Evolutionary conservation across 495 filamentous ascomycete genomes (phyloP).

Genomic region (Lichenothelia convexa): DNA sequence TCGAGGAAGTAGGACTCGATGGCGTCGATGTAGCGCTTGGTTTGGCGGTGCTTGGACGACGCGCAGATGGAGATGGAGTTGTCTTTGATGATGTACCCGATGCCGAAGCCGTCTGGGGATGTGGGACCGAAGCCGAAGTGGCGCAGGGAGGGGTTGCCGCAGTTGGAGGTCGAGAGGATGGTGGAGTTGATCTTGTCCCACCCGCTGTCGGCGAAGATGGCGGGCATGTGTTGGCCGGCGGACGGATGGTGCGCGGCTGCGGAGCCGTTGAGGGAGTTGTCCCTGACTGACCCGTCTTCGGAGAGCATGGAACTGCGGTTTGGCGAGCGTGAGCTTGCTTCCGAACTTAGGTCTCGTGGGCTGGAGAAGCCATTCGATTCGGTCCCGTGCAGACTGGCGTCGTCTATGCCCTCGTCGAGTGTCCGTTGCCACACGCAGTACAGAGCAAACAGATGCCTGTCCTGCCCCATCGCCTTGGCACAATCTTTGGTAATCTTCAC

Average conservation of each 20-base stretch:
- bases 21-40: constrained; percentile 70
- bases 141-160: constrained; percentile 89
- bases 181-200: constrained; percentile 95
- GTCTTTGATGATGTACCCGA: constrained; percentile 98
- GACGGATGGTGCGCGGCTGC: constrained; percentile 22
- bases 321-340: constrained; percentile 36
- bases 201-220: constrained; percentile 70
- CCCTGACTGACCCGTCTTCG: constrained; percentile 24
- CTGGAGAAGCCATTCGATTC: constrained; percentile 37
- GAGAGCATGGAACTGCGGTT: constrained; percentile 31
- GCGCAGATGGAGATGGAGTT: constrained; percentile 84
- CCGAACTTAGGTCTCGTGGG: constrained; percentile 19
- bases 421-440: constrained; percentile 90
- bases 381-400: constrained; percentile 23
- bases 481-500: constrained; percentile 66
- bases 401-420: constrained; percentile 45
- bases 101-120: constrained; percentile 86
- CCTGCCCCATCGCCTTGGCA: constrained; percentile 80
- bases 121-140: constrained; percentile 96
- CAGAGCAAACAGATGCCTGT: constrained; percentile 83
- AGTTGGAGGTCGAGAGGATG: constrained; percentile 93
- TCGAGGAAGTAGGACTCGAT: constrained; percentile 81
- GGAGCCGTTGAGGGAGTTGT: too few relatives aligned
- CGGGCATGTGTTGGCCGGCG: constrained; percentile 35
- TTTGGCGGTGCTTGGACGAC: constrained; percentile 81